Percentiles rank a stretch among this genome's conserved stretches.
These are phyloP conservation scores for Colletotrichum sansevieriae DNA, from an alignment of 2,329 filamentous ascomycete genomes.

Conservation along the genomic window DNA sequence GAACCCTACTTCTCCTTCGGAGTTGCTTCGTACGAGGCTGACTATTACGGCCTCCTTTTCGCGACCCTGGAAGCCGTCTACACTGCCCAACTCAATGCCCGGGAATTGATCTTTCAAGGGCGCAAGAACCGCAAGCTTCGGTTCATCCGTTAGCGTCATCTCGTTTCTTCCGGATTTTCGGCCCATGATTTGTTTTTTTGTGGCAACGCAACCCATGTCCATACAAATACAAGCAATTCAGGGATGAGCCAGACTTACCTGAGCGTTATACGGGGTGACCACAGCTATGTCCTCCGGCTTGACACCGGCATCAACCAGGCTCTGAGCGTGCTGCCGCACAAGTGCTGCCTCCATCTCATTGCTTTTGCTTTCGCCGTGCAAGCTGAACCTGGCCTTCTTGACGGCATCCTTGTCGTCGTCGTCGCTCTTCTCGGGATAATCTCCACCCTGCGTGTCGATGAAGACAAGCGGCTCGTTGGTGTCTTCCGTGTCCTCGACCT, in stretches of 20 bases:
- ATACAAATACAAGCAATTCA: neutral
- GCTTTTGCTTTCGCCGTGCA: constrained; percentile 78
- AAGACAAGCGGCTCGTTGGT: constrained; percentile 91
- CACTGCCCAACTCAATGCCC: constrained; percentile 92
- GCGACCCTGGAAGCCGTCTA: constrained; percentile 96
- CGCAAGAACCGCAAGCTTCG: constrained; percentile 80
- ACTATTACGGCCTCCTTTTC: constrained; percentile 97
- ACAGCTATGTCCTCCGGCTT: constrained; percentile 88
- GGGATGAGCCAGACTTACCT: constrained; percentile 63
- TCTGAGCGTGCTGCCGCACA: constrained; percentile 81
- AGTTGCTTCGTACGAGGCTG: constrained; percentile 92
- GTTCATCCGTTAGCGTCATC: constrained; percentile 44
- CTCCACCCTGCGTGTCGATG: constrained; percentile 95
- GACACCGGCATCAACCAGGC: constrained; percentile 83
- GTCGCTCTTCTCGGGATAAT: constrained; percentile 86
- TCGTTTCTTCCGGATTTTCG: neutral
- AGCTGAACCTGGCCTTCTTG: constrained; percentile 60
- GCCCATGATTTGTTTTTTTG: neutral
- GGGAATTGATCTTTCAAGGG: constrained; percentile 85
- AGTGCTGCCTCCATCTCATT: constrained; percentile 91
- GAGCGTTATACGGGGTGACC: constrained; percentile 96
- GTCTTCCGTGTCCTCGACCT: constrained; percentile 84
- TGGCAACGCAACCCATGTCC: neutral
- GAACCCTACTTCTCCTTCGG: constrained; percentile 90
- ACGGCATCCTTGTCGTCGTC: constrained; percentile 70